Percentiles rank a stretch among this genome's conserved stretches.
Evolutionary conservation across 2,329 filamentous ascomycete species (phyloP).

Genomic region (Scleromitrula shiraiana): DNA sequence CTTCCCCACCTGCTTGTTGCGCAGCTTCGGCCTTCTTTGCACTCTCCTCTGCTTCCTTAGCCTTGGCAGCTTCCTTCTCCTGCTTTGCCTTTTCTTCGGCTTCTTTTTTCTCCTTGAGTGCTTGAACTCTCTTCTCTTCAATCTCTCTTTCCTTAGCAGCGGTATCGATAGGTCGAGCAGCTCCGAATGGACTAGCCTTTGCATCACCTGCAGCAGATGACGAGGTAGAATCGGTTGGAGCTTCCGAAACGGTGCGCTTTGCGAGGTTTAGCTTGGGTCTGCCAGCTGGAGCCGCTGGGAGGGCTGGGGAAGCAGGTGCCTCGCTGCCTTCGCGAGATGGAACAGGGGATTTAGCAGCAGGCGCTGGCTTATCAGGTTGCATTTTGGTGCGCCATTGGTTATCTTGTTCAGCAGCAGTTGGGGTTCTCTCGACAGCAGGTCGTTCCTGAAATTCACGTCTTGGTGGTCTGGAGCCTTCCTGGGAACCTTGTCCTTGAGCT

Average conservation of each 20-base stretch:
- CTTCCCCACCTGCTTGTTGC: slow-evolving; percentile 25
- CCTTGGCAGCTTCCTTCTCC: slow-evolving; percentile 50
- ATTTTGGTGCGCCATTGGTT: slow-evolving; percentile 89
- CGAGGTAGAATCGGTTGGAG: slow-evolving; percentile 38
- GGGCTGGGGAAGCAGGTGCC: slow-evolving; percentile 64
- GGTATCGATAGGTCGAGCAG: slow-evolving; percentile 89
- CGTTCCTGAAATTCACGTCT: slow-evolving; percentile 68
- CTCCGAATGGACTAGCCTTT: slow-evolving; percentile 90
- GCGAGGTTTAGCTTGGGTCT: slow-evolving; percentile 80
- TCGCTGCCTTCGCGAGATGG: slow-evolving; percentile 66
- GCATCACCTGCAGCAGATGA: slow-evolving; percentile 51
- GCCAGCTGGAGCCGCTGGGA: slow-evolving; percentile 45
- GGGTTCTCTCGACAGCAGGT: slow-evolving; percentile 57
- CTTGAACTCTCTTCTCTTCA: slow-evolving; percentile 74
- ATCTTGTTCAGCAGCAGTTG: slow-evolving; percentile 85
- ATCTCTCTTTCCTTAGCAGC: slow-evolving; percentile 81
- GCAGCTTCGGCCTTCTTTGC: slow-evolving; percentile 30
- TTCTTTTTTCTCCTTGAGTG: slow-evolving; percentile 71
- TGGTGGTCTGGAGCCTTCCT: slow-evolving; percentile 73
- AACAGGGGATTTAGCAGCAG: slow-evolving; percentile 48
- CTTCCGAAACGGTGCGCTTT: slow-evolving; percentile 85
- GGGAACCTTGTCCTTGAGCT: slow-evolving; percentile 30
- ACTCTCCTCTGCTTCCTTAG: slow-evolving; percentile 32
- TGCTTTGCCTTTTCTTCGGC: slow-evolving; percentile 48
- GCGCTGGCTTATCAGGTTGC: slow-evolving; percentile 59